Percentiles rank a stretch among this genome's conserved stretches.
phyloP scores from a whole-genome alignment of 371 early-diverging fungal genomes.

The Gilbertella persicaria region DNA sequence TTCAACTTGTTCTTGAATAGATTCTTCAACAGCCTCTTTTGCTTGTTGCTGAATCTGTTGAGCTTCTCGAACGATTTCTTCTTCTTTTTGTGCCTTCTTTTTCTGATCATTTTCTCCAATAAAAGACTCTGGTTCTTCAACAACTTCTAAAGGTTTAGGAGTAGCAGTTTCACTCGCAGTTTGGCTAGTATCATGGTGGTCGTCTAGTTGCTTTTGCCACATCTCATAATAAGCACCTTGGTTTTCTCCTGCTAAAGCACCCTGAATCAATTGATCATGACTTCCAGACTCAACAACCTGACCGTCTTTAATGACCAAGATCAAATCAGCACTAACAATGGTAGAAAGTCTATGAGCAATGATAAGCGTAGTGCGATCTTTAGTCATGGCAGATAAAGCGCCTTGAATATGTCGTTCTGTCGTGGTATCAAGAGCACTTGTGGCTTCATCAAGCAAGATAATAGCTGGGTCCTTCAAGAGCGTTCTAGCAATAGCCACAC shows the following conservation, averaged over 20 bases:
- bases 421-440: slow-evolving; percentile 63
- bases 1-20: not conserved
- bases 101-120: not conserved
- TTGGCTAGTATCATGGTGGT: slow-evolving; percentile 28
- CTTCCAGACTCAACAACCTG: slow-evolving; percentile 86
- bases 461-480: slow-evolving; percentile 79
- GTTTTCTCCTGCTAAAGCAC: slow-evolving; percentile 23
- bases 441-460: slow-evolving; percentile 79
- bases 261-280: slow-evolving; percentile 77
- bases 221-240: slow-evolving; percentile 77
- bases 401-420: slow-evolving; percentile 87
- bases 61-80: too few species aligned
- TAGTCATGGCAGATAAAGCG: slow-evolving; percentile 64
- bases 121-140: not conserved
- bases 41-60: not conserved
- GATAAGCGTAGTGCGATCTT: slow-evolving; percentile 88
- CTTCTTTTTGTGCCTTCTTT: too few species aligned
- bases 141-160: slow-evolving; percentile 1
- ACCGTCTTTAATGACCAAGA: slow-evolving; percentile 80
- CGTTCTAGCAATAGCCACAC: slow-evolving; percentile 88
- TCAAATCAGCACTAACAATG: slow-evolving; percentile 78
- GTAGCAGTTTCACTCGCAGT: slow-evolving; percentile 6
- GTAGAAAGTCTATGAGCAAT: slow-evolving; percentile 94
- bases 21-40: not conserved
- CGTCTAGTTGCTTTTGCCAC: slow-evolving; percentile 91